These are phyloP conservation scores for Penicillium goetzii DNA, from an alignment of 495 filamentous ascomycete species.

Conservation along the genomic window DNA sequence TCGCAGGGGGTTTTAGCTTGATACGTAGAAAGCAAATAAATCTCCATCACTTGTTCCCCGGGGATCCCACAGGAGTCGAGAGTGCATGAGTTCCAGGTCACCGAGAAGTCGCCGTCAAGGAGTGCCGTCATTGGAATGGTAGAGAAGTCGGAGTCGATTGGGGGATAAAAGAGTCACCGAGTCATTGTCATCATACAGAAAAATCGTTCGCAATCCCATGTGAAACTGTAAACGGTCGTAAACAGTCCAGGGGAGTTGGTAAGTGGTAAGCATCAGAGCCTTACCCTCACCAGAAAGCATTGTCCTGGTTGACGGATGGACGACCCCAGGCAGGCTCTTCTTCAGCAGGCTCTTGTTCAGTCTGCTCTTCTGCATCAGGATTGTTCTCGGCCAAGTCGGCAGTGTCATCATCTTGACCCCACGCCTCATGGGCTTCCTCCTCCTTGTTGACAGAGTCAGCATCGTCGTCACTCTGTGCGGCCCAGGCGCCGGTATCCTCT, in stretches of 20 bases:
- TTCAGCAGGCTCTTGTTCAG: not conserved
- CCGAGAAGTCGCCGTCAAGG: not conserved
- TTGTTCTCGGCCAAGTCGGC: not conserved
- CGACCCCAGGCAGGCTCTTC: not conserved
- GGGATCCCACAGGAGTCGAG: not conserved
- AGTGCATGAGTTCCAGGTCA: not conserved
- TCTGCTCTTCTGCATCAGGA: not conserved
- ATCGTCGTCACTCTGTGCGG: conserved; percentile 6
- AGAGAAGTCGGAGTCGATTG: not conserved
- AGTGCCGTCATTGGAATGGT: not conserved
- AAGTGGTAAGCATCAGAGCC: not conserved
- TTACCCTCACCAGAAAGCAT: not conserved
- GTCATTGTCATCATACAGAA: not conserved
- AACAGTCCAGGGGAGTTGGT: not conserved
- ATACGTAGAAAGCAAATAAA: not conserved
- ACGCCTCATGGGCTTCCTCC: not conserved
- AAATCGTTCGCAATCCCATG: not conserved
- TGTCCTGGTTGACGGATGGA: not conserved
- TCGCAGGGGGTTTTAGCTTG: not conserved
- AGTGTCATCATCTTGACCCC: not conserved
- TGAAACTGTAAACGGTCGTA: not conserved
- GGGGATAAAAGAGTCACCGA: not conserved
- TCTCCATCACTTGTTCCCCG: not conserved
- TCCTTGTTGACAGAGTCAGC: conserved; percentile 16
- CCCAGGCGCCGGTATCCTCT: not conserved